Evolutionary conservation across 768 basidiomycete genomes (phyloP), one percentile per base, ranked within the genome.

Genomic region (Tylopilus intermedius): DNA sequence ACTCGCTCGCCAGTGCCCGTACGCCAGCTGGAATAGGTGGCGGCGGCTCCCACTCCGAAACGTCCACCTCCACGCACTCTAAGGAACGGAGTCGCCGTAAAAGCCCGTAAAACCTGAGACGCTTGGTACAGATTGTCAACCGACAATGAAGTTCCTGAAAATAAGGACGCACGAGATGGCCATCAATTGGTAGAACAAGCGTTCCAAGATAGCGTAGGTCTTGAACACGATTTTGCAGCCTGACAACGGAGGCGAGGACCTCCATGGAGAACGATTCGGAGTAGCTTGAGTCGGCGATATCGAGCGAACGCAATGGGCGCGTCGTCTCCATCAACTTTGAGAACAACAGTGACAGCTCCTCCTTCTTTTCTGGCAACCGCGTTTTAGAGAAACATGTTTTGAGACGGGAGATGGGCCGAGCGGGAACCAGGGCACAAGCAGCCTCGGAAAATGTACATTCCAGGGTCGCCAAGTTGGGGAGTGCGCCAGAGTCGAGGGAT

Each of bases 391-490:
- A 83, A 61, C 84, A 86, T 6, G 84, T 84, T 67, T 86, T 86
- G 51, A 87, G 73, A 49, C 77, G 78, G 2, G 78, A 75, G 38
- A 88, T 67, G 7, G 84, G 83, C 2, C 84, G 75, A 10, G 72
- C 72, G 1, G 84, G 82, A 21, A 80, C 74, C 9, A 86, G 66
- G 14, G 74, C 74, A 45, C 73, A 72, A 4, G 80, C 84, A 1
- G 83, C 85, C 65, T 83, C 83, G 15, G 78, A 69, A 65, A 86
- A 86, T 2, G 84, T 84, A 66, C 85, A 86, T 67, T 86, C 82
- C 39, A 87, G 64, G 24, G 70, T 76, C 5, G 77, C 71, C 22
- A 86, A 69, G 44, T 70, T 68, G 33, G 80, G 78, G 24, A 86
- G 73, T 33, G 67, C 74, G 60, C 35, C 63, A 45, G 57, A 63